Conservation (phyloP, 2,329 filamentous ascomycete species). For the Pyrenophora graminea region DNA sequence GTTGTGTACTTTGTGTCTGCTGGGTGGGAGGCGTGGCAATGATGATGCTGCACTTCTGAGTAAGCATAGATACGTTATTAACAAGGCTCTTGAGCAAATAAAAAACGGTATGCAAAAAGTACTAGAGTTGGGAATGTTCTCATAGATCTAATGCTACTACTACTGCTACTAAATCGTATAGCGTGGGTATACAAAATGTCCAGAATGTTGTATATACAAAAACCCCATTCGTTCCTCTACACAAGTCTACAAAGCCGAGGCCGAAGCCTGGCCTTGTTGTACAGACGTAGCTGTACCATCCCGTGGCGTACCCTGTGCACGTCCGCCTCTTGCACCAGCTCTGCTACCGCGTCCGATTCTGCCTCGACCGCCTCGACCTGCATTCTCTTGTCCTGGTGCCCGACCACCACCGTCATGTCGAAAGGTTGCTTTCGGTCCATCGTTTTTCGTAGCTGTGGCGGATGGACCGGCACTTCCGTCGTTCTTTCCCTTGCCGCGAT, state of each 20-base stretch:
- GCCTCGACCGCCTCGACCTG: conserved; percentile 22
- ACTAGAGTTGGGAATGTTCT: too few species aligned
- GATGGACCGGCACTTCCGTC: conserved; percentile 11
- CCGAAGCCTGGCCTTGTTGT: background rate
- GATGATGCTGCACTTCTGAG: too few species aligned
- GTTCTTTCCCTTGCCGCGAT: conserved; percentile 21
- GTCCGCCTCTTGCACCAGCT: conserved; percentile 32
- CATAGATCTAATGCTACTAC: background rate
- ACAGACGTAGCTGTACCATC: conserved; percentile 11
- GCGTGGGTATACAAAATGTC: background rate
- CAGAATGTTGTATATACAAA: background rate
- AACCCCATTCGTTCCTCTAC: background rate
- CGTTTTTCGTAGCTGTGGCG: background rate
- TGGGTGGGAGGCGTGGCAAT: too few species aligned
- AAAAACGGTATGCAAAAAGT: too few species aligned
- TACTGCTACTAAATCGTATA: background rate
- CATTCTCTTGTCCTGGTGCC: conserved; percentile 8
- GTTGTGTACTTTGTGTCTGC: too few species aligned
- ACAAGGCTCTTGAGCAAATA: too few species aligned
- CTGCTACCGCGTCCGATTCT: conserved; percentile 25
- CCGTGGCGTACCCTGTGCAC: conserved; percentile 18
- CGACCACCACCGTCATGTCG: conserved; percentile 15
- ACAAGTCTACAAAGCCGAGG: background rate
- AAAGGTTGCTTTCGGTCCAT: conserved; percentile 7
- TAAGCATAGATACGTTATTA: too few species aligned